Evolutionary conservation across 2,329 filamentous ascomycete species (phyloP).

Genomic region (Cladosporium sp.): DNA sequence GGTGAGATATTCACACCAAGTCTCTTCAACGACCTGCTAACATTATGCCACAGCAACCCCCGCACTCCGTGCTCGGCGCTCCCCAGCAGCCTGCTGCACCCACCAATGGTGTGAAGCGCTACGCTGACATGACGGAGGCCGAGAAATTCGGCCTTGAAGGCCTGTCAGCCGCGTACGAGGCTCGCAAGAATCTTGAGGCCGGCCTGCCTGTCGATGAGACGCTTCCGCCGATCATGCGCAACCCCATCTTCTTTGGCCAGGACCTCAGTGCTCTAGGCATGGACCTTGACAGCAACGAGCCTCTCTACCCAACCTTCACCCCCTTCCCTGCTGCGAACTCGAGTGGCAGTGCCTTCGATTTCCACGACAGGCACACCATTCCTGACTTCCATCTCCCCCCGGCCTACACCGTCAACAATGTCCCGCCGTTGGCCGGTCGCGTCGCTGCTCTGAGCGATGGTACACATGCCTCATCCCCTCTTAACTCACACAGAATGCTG

Average conservation of each 20-base stretch:
- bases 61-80: conserved; percentile 2
- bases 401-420: conserved; percentile 61
- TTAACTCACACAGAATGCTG: background rate
- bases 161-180: conserved; percentile 45
- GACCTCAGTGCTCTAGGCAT: conserved; percentile 58
- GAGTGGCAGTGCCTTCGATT: conserved; percentile 32
- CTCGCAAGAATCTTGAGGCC: conserved; percentile 20
- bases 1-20: background rate
- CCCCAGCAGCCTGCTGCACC: conserved; percentile 2
- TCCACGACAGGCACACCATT: conserved; percentile 47
- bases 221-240: conserved; percentile 23
- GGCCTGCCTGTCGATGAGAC: conserved; percentile 25
- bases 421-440: conserved; percentile 49
- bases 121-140: conserved; percentile 53
- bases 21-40: conserved; percentile 22
- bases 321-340: conserved; percentile 49
- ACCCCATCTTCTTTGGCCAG: conserved; percentile 52
- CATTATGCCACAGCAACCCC: conserved; percentile 6
- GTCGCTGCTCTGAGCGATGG: conserved; percentile 31
- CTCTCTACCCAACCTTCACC: conserved; percentile 58
- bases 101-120: conserved; percentile 32
- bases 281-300: conserved; percentile 49
- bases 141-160: conserved; percentile 57
- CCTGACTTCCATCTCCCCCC: conserved; percentile 57
- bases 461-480: conserved; percentile 11